Percentiles rank a stretch among this genome's conserved stretches.
phyloP scores from a whole-genome alignment of 169 alveolate genomes.

The Perkinsus chesapeaki region DNA sequence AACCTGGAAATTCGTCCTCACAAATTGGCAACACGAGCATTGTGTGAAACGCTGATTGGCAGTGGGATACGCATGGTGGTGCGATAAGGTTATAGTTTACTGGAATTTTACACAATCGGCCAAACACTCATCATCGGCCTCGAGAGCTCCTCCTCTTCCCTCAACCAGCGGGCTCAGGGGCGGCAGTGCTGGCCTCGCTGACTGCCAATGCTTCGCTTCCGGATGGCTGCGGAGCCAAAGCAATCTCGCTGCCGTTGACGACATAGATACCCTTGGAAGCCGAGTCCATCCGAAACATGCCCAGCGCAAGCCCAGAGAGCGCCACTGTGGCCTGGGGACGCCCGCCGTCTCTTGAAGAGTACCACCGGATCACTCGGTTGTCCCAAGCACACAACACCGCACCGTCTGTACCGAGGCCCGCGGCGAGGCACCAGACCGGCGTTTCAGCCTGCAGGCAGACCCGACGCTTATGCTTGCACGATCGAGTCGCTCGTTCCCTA shows the following conservation, averaged over 20 bases:
- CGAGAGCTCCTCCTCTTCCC: too few species aligned
- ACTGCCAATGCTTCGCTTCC: neutral
- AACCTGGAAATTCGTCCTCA: neutral
- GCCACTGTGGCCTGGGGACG: neutral
- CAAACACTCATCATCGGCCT: too few species aligned
- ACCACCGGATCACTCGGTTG: neutral
- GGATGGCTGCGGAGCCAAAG: neutral
- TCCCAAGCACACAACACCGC: neutral
- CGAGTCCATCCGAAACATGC: neutral
- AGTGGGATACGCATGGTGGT: neutral
- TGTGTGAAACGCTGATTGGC: neutral
- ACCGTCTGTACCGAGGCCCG: neutral
- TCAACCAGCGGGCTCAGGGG: neutral
- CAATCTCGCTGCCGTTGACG: neutral
- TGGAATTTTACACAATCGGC: neutral
- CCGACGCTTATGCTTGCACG: neutral
- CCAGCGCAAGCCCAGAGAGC: neutral
- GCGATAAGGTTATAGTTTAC: neutral
- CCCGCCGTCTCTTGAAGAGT: neutral
- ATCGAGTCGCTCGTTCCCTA: neutral
- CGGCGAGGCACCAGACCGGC: neutral
- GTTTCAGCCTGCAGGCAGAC: neutral
- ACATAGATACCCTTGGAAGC: neutral
- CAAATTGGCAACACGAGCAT: neutral
- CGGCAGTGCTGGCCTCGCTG: neutral